phyloP scores from a whole-genome alignment of 805 yeast species.

The Ogataea glucozyma region DNA sequence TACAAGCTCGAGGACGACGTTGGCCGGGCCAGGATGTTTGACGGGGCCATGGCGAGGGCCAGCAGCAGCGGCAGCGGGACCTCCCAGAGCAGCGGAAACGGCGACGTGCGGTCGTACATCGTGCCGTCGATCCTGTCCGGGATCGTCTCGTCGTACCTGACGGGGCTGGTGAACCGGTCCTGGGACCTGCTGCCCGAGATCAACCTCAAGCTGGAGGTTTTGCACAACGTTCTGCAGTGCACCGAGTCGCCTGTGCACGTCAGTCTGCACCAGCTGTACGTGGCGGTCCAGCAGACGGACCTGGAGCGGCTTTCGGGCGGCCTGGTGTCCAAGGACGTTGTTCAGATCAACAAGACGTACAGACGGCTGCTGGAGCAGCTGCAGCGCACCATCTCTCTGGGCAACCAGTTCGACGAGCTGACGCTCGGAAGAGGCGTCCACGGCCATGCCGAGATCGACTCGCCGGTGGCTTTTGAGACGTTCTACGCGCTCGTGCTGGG shows the following conservation, averaged over 20 bases:
- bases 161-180: slow-evolving; percentile 28
- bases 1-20: slow-evolving; percentile 34
- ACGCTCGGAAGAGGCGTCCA: slow-evolving; percentile 27
- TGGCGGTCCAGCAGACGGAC: slow-evolving; percentile 37
- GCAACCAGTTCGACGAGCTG: slow-evolving; percentile 32
- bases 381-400: slow-evolving; percentile 22
- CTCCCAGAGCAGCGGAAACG: neutral
- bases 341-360: slow-evolving; percentile 30
- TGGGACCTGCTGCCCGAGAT: slow-evolving; percentile 36
- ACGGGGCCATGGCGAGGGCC: slow-evolving; percentile 28
- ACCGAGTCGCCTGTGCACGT: slow-evolving; percentile 44
- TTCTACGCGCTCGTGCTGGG: slow-evolving; percentile 50
- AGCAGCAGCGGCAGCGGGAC: neutral
- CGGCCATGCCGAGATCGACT: slow-evolving; percentile 24
- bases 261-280: slow-evolving; percentile 39
- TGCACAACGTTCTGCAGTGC: slow-evolving; percentile 37
- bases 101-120: slow-evolving; percentile 31
- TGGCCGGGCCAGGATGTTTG: slow-evolving; percentile 31
- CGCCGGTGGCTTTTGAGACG: slow-evolving; percentile 26
- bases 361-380: slow-evolving; percentile 22
- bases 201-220: slow-evolving; percentile 37
- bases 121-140: slow-evolving; percentile 35
- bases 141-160: slow-evolving; percentile 30
- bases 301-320: slow-evolving; percentile 29
- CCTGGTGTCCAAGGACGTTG: slow-evolving; percentile 24